Base-by-base conservation (phyloP, 2,329 filamentous ascomycete species). In the Fusarium coicis region DNA sequence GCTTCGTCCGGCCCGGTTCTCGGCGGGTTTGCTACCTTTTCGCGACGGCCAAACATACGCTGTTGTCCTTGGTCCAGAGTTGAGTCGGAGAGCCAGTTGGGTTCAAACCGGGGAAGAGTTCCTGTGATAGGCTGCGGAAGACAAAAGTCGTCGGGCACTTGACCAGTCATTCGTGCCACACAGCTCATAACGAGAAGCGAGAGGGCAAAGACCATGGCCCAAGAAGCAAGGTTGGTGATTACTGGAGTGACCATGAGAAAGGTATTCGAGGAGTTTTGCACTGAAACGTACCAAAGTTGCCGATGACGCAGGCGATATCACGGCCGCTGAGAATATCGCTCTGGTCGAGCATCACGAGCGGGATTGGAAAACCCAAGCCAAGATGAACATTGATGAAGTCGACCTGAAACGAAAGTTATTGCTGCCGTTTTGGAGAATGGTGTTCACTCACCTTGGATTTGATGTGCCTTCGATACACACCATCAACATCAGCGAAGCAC, bases 371-470 rank as follows among this genome's bases (percentile, higher is more conserved):
- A 7, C 85, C 87, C 10, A 87, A 75, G 0, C 86, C 86, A 71
- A 88, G 83, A 74, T 88, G 85, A 6, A 82, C 78, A 70, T 88
- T 88, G 59, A 88, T 81, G 15, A 88, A 82, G 53, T 88, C 83
- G 28, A 87, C 81, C 86, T 88, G 55, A 2, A 42, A n/a, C 8
- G 16, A 6, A 34, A 23, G 65, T 76, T 14, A 77, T 50, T 36
- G 39, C 21, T 28, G 15, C 10, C 21, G 14, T 2, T 5, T 10
- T 18, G 9, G 6, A 12, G 21, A n/a, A 4, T 16, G 7, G 19
- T 6, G 15, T 8, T 30, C 12, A 40, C 32, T 68, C 40, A 84
- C 83, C 77, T 81, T 83, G 42, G 74, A 63, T 66, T 80, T 82
- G 61, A 85, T 71, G 44, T 75, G 73, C 15, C 56, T 65, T 28